These are phyloP conservation scores for Tuber borchii DNA, from an alignment of 495 filamentous ascomycete genomes.

Conservation along the genomic window DNA sequence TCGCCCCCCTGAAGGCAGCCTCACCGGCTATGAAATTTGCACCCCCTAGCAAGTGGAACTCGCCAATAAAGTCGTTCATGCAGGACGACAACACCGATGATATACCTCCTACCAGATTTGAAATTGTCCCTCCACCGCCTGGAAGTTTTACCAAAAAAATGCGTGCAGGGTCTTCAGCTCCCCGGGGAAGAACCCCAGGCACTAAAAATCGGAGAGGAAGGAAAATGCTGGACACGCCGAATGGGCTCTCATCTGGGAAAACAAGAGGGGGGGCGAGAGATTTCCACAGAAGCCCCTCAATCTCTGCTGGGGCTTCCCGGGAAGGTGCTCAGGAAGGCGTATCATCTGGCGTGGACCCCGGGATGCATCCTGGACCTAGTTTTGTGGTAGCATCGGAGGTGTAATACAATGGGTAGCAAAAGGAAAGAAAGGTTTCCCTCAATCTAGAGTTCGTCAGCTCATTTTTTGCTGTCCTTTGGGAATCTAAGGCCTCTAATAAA, in stretches of 20 bases:
- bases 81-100: slow-evolving; percentile 38
- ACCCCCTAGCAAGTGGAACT: slow-evolving; percentile 31
- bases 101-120: slow-evolving; percentile 74
- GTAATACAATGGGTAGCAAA: slow-evolving; percentile 17
- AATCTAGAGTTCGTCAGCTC: neutral
- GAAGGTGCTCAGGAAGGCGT: slow-evolving; percentile 21
- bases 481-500: neutral
- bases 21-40: slow-evolving; percentile 26
- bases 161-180: slow-evolving; percentile 25
- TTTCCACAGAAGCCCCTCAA: slow-evolving; percentile 26
- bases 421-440: neutral
- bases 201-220: slow-evolving; percentile 34
- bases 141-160: slow-evolving; percentile 41
- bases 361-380: slow-evolving; percentile 21
- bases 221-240: slow-evolving; percentile 22
- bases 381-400: slow-evolving; percentile 28
- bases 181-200: slow-evolving; percentile 25
- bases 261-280: slow-evolving; percentile 6
- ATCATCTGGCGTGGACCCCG: slow-evolving; percentile 19
- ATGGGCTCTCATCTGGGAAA: neutral
- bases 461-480: neutral
- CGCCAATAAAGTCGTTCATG: slow-evolving; percentile 32
- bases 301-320: slow-evolving; percentile 22
- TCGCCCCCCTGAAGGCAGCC: slow-evolving; percentile 11
- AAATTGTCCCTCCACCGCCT: slow-evolving; percentile 76